Evolutionary conservation across 1,139 yeast species (phyloP), one percentile per base, ranked within the genome.

Genomic region (Hyphopichia buzzinii): DNA sequence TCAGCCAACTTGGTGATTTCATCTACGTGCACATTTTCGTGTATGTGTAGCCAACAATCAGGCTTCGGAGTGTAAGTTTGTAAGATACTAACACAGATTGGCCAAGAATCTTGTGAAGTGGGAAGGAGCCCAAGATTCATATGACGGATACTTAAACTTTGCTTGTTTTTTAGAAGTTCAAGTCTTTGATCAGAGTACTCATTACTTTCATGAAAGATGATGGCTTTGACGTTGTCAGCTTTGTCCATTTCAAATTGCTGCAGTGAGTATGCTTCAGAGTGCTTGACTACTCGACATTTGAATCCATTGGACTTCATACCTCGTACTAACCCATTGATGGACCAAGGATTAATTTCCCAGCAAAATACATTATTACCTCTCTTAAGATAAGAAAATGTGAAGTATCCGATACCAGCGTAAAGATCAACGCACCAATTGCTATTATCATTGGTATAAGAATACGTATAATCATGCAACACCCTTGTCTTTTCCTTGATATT

Each of bases 341-440:
- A 84, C 94, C 92, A 87, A 1, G 89, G 87, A 50, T 88, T 88
- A 31, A 88, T 61, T 46, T 88, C 96, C 88, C 95, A 88, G 52
- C 95, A 81, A 32, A 81, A 72, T 0, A 85, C 62, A 13, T 63
- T 62, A 10, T 42, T 40, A 1, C 74, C 72, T 27, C 71, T 66
- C 33, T 63, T 64, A 33, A 85, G 64, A 50, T 88, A 88, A 31
- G 87, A 74, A 25, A 88, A 61, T 4, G 90, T 75, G 55, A 88
- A 88, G 56, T 88, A 88, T 2, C 96, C 96, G 35, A 88, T 87
- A 0, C 96, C 96, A 22, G 86, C 80, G 54, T 87, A 88, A 39
- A 88, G 52, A 52, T 88, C 96, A 5, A 84, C 64, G 0, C 84
- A 77, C 23, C 67, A 68, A 0, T 68, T 61, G 7, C 54, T 65